These are phyloP conservation scores for Mucor circinelloides DNA, from an alignment of 371 early-diverging fungal genomes.

Conservation along the genomic window DNA sequence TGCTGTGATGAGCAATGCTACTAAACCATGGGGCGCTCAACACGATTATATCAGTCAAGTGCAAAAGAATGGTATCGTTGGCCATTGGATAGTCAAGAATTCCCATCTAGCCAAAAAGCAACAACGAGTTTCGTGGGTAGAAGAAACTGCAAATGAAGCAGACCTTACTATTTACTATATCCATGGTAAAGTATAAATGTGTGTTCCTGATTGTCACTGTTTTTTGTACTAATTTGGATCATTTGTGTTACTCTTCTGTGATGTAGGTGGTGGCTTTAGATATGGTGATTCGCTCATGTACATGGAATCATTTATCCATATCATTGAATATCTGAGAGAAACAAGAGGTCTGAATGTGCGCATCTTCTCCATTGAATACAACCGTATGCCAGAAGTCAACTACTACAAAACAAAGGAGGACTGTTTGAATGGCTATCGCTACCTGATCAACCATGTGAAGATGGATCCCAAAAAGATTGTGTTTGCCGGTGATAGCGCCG, in stretches of 20 bases:
- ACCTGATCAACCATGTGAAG: slow-evolving; percentile 32
- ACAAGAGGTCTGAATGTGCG: slow-evolving; percentile 23
- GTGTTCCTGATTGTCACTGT: background rate
- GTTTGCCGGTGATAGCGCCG: slow-evolving; percentile 45
- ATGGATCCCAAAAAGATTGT: slow-evolving; percentile 32
- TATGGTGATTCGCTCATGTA: slow-evolving; percentile 36
- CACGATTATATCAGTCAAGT: slow-evolving; percentile 8
- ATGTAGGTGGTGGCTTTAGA: slow-evolving; percentile 35
- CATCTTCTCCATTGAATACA: slow-evolving; percentile 35
- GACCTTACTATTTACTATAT: slow-evolving; percentile 35
- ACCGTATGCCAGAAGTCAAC: slow-evolving; percentile 15
- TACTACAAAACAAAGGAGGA: slow-evolving; percentile 26
- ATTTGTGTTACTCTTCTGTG: background rate
- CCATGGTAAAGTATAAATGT: slow-evolving; percentile 28
- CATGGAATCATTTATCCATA: slow-evolving; percentile 27
- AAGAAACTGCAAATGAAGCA: slow-evolving; percentile 18
- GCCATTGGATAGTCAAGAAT: slow-evolving; percentile 26
- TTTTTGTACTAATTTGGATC: background rate
- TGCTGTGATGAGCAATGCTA: background rate
- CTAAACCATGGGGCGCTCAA: slow-evolving; percentile 15
- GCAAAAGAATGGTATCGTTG: background rate
- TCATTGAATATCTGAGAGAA: slow-evolving; percentile 26
- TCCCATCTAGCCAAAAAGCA: background rate
- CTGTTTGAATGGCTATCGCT: slow-evolving; percentile 27
- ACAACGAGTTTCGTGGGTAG: slow-evolving; percentile 3